Evolutionary conservation across 441 rosid species (phyloP).

Genomic region (Erodium moschatum): DNA sequence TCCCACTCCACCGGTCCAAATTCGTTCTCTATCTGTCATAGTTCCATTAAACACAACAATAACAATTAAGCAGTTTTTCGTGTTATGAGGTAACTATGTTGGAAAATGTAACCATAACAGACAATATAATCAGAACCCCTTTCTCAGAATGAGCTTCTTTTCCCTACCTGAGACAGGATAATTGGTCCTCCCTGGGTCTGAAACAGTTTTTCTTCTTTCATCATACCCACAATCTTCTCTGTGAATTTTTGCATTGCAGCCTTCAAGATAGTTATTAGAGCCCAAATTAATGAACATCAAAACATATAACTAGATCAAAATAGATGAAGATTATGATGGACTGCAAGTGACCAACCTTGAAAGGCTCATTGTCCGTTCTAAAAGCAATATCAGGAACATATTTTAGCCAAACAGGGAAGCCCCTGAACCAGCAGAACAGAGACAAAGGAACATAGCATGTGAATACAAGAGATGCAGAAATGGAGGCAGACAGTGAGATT

Average conservation of each 20-base stretch:
- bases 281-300: background rate
- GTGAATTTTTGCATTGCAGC: conserved; percentile 80
- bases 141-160: background rate
- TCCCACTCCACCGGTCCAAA: conserved; percentile 66
- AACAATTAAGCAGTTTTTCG: background rate
- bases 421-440: conserved; percentile 15
- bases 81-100: background rate
- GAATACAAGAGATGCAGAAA: background rate
- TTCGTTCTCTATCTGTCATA: conserved; percentile 71
- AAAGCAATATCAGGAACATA: conserved; percentile 43
- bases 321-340: background rate
- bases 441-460: background rate
- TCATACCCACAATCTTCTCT: conserved; percentile 69
- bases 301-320: background rate
- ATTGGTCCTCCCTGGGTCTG: conserved; percentile 92
- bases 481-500: background rate
- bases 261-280: conserved; percentile 29
- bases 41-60: background rate
- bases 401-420: conserved; percentile 31
- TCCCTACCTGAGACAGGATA: conserved; percentile 69
- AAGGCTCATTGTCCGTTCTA: conserved; percentile 61
- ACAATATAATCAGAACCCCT: background rate
- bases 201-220: conserved; percentile 74
- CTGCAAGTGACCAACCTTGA: conserved; percentile 34
- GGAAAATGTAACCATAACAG: background rate